Base-by-base conservation (phyloP, 1,139 yeast species). In the Hyphopichia pseudoburtonii region DNA sequence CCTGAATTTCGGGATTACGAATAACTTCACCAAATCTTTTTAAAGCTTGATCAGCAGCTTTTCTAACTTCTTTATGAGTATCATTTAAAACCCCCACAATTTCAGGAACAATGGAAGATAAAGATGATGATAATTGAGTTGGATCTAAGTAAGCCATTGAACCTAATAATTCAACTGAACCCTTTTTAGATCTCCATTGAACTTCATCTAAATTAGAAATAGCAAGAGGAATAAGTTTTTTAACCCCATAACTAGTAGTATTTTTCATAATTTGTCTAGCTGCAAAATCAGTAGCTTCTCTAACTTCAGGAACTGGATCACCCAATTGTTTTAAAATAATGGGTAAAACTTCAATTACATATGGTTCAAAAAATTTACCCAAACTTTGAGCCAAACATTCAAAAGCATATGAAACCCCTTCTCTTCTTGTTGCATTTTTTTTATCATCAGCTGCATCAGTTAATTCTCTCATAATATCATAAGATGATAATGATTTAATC, bases 101-200 rank as follows among this genome's bases (percentile, higher is more conserved):
- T 56, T 90, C 96, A 2, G 99, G 99, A 44, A 92, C 87, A 63
- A 92, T 90, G 0, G 82, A 79, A 0, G 96, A 86, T 50, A 92
- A 71, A 1, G 96, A 88, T 0, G 90, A 78, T 4, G 97, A 88
- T 50, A 94, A 73, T 58, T 92, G 98, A 2, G 94, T 76, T 5
- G 98, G 98, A 54, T 92, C 97, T 47, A 94, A 73, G 57, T 90
- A 92, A 0, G 98, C 98, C 98, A 92, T 94, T 19, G 96, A 82
- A 62, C 99, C 98, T 35, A 92, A 73, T 43, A 92, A 68, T 56
- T 94, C 98, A 22, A 92, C 98, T 5, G 97, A 88, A 10, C 97
- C 98, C 63, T 90, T 88, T 64, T 92, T 92, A 2, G 96, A 82
- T 66, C 99, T 79, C 99, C 99, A 92, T 1, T 95, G 86, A 40